Base-by-base conservation (phyloP, 2,329 filamentous ascomycete genomes). In the Metarhizium rileyi region DNA sequence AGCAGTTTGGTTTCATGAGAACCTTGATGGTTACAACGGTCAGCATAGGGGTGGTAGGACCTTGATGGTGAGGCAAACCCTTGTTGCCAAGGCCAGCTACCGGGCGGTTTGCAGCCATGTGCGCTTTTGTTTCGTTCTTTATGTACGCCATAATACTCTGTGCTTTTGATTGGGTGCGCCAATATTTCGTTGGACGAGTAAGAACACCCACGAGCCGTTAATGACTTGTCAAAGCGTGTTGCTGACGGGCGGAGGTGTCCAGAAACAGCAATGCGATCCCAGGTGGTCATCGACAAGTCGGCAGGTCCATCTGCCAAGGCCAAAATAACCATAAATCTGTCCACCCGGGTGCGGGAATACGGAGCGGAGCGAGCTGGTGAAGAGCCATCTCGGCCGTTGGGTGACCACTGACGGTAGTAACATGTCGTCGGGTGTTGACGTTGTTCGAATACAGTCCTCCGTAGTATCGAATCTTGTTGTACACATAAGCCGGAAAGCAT, bases 11-110 rank as follows among this genome's bases (percentile, higher is more conserved):
- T 42, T 5, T 14, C 42, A 30, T 47, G 41, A 30, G 50, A 38
- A 52, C 50, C 50, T 48, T 52, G 50, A 52, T 50, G 50, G 50
- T 28, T 35, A 50, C 20, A 26, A 35, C 7, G 38, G 23, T 28
- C 22, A 44, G 23, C 36, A 33, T 38, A 38, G 44, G 38, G 44
- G 35, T 36, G 30, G 26, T 36, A 16, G 20, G 30, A 35, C 46
- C 41, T 41, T 36, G 46, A 48, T 42, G 44, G 22, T 18, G 40
- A 16, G 23, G 38, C 9, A 14, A 7, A 44, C 36, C 46, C 47
- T 23, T 52, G 50, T 30, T 47, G 44, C 47, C 27, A 46, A 50
- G 49, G 44, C 38, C 14, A 42, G 8, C 12, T 42, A 23, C 14
- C 22, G 9, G 7, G 38, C 38, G 38, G 8, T 10, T 42, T 42